Evolutionary conservation across 192 early-diverging fungal genomes (phyloP).

Genomic region (Diversispora epigaea): DNA sequence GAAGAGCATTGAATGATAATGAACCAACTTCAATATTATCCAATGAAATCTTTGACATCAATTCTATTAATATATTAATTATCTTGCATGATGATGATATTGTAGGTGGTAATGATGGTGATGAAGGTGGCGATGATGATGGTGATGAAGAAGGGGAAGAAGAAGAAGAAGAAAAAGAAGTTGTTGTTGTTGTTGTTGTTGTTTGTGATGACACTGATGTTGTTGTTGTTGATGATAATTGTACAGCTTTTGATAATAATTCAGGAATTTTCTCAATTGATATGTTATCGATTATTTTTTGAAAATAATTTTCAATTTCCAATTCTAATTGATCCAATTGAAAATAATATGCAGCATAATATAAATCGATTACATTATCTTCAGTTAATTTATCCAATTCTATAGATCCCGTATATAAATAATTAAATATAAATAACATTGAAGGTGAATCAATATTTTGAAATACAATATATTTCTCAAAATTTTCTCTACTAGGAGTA

Average conservation of each 20-base stretch:
- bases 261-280: too few species aligned
- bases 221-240: background rate
- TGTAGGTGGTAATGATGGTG: too few species aligned
- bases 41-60: background rate
- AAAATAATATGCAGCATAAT: slow-evolving; percentile 16
- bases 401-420: slow-evolving; percentile 1
- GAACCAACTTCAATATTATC: background rate
- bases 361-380: background rate
- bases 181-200: too few species aligned
- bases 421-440: slow-evolving; percentile 10
- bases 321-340: slow-evolving; percentile 4
- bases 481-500: too few species aligned
- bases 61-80: slow-evolving; percentile 4
- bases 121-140: too few species aligned
- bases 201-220: too few species aligned
- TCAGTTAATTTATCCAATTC: background rate
- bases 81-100: background rate
- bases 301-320: background rate
- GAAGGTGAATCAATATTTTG: background rate
- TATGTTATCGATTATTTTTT: background rate
- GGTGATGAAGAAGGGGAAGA: too few species aligned
- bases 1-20: background rate
- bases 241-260: slow-evolving; percentile 11
- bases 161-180: too few species aligned
- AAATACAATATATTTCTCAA: background rate